A percentile compares a stretch with the other conserved stretches of the same genome.
Evolutionary conservation across 352 stramenopile species (phyloP).

Genomic region (Phytophthora syringae): DNA sequence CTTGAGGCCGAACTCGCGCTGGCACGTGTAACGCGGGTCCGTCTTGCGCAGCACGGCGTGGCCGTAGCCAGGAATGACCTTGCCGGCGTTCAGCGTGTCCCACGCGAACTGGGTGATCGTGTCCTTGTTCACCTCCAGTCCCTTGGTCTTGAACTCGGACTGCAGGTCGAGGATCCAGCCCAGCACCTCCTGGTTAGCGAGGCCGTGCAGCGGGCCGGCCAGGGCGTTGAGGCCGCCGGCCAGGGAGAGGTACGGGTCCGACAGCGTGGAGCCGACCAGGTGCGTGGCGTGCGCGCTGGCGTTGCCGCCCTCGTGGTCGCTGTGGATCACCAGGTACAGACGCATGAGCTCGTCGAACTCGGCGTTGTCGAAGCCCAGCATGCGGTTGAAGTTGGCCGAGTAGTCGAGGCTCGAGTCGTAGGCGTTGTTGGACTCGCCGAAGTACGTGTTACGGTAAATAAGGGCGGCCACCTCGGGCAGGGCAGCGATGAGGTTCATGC

Average conservation of each 20-base stretch:
- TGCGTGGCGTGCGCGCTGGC: slow-evolving; percentile 98
- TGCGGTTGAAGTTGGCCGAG: slow-evolving; percentile 98
- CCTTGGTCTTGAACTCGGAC: slow-evolving; percentile 96
- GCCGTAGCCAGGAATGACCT: slow-evolving; percentile 99
- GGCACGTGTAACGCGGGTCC: slow-evolving; percentile 98
- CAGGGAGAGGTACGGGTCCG: slow-evolving; percentile 98
- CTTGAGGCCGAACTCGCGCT: slow-evolving; percentile 99
- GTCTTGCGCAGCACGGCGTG: slow-evolving; percentile 99
- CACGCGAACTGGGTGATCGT: slow-evolving; percentile 99
- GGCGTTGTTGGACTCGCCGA: slow-evolving; percentile 93
- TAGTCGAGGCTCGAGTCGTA: slow-evolving; percentile 98
- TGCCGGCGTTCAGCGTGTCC: slow-evolving; percentile 98
- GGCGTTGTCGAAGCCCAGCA: slow-evolving; percentile 97
- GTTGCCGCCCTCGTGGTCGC: slow-evolving; percentile 99
- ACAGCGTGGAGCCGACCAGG: slow-evolving; percentile 97
- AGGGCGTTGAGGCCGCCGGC: slow-evolving; percentile 97
- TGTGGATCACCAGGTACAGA: slow-evolving; percentile 99
- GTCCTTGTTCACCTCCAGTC: slow-evolving; percentile 96
- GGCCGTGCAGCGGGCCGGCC: slow-evolving; percentile 97
- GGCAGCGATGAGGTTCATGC: slow-evolving; percentile 97
- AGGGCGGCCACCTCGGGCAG: slow-evolving; percentile 97
- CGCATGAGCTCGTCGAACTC: slow-evolving; percentile 99
- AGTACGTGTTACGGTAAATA: slow-evolving; percentile 99
- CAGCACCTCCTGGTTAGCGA: slow-evolving; percentile 99
- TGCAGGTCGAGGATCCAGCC: slow-evolving; percentile 95